These are phyloP conservation scores for Skeletonema tropicum DNA, from an alignment of 108 stramenopile genomes.

Conservation along the genomic window DNA sequence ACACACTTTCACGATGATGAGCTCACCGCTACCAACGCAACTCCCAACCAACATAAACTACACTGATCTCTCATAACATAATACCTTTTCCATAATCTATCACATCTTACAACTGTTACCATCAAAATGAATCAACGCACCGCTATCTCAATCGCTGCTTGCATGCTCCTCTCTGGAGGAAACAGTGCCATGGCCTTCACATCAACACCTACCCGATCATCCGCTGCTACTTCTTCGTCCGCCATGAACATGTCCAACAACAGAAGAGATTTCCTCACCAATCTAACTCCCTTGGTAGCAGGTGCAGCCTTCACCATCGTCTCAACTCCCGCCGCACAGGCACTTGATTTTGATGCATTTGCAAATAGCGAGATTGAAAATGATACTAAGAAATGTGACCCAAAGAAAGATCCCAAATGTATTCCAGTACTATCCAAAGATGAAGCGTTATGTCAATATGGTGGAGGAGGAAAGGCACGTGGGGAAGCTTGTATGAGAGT, in stretches of 20 bases:
- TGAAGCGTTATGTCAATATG: slow-evolving; percentile 76
- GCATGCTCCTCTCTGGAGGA: slow-evolving; percentile 2
- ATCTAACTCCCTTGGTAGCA: slow-evolving; percentile 7
- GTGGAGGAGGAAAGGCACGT: slow-evolving; percentile 56
- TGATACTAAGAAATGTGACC: slow-evolving; percentile 75
- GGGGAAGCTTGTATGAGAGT: slow-evolving; percentile 70
- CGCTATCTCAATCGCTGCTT: background rate
- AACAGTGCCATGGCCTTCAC: background rate
- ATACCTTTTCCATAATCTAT: background rate
- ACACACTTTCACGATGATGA: background rate
- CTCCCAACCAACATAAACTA: too few species aligned
- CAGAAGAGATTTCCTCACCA: slow-evolving; percentile 21
- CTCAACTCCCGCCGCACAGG: slow-evolving; percentile 2
- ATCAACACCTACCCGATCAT: background rate
- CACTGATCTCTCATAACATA: too few species aligned
- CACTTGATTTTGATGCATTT: slow-evolving; percentile 49
- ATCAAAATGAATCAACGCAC: background rate
- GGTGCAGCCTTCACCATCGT: background rate
- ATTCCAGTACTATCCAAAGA: slow-evolving; percentile 57
- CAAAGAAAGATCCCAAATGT: slow-evolving; percentile 74
- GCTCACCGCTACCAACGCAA: too few species aligned
- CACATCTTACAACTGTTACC: background rate
- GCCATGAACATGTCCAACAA: slow-evolving; percentile 19
- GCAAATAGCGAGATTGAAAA: slow-evolving; percentile 30
- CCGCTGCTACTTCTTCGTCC: background rate